Conservation (phyloP, 2,329 filamentous ascomycete species). For the Diaporthe aspalathi region DNA sequence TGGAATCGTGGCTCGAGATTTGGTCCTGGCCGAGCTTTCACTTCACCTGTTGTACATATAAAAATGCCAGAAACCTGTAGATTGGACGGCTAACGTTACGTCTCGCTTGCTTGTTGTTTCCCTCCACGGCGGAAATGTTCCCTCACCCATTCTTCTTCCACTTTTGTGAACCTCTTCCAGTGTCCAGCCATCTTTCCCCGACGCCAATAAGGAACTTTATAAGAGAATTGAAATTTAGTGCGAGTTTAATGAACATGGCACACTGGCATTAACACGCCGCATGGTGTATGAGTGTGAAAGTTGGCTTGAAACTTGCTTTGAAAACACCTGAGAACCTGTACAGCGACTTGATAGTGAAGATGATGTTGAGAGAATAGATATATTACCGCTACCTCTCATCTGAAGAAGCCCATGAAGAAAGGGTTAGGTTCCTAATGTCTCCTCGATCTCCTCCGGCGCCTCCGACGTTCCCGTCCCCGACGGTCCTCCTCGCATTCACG, state of each 20-base stretch:
- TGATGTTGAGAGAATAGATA: not conserved
- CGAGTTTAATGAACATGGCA: too few species aligned
- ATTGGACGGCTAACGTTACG: not conserved
- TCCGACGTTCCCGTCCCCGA: not conserved
- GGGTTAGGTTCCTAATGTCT: not conserved
- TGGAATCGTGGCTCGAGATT: not conserved
- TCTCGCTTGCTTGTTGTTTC: not conserved
- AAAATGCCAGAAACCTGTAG: not conserved
- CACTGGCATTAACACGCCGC: too few species aligned
- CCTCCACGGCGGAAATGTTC: not conserved
- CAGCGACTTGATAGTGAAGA: too few species aligned
- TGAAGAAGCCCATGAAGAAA: not conserved
- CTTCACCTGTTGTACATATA: not conserved
- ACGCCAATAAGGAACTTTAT: too few species aligned
- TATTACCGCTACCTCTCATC: not conserved
- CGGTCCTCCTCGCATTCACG: not conserved
- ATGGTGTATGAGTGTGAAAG: too few species aligned
- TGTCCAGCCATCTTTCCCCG: too few species aligned
- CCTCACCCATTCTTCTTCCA: not conserved
- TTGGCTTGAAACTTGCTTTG: too few species aligned
- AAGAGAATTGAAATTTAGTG: too few species aligned
- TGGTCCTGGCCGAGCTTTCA: not conserved
- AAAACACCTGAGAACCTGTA: too few species aligned
- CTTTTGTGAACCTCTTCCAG: not conserved
- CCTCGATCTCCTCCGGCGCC: not conserved